Percentiles rank a stretch among this genome's conserved stretches.
These are phyloP conservation scores for Boeremia exigua DNA, from an alignment of 2,329 filamentous ascomycete genomes.

Conservation along the genomic window DNA sequence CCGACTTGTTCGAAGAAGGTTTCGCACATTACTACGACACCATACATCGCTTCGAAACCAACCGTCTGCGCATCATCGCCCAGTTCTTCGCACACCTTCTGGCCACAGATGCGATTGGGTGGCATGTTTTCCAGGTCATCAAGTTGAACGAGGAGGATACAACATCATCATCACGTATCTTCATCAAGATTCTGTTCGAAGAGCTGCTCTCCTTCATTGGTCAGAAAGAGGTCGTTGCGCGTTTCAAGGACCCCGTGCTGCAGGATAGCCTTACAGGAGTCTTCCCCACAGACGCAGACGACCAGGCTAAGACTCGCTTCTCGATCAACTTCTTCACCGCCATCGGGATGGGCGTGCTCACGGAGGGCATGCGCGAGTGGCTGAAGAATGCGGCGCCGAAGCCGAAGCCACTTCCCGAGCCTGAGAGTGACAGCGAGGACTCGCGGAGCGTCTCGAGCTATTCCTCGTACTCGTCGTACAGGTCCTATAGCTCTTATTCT, in stretches of 20 bases:
- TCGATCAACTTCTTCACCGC: constrained; percentile 99
- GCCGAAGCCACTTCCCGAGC: constrained; percentile 64
- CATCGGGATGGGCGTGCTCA: constrained; percentile 93
- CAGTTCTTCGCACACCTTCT: constrained; percentile 93
- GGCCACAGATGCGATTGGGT: constrained; percentile 85
- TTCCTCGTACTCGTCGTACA: constrained; percentile 43
- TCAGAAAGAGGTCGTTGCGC: constrained; percentile 76
- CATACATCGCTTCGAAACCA: constrained; percentile 96
- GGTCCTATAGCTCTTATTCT: too few relatives aligned
- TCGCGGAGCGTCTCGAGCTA: constrained; percentile 43
- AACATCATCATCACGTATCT: constrained; percentile 94
- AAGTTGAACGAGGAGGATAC: constrained; percentile 97
- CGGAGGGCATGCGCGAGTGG: constrained; percentile 91
- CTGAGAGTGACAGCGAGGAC: constrained; percentile 43
- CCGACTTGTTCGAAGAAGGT: constrained; percentile 85
- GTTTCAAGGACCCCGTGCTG: constrained; percentile 76
- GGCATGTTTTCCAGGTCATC: constrained; percentile 85
- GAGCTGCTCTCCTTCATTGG: constrained; percentile 88
- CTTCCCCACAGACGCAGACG: constrained; percentile 82
- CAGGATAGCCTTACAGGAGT: constrained; percentile 81
- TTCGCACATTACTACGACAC: constrained; percentile 96
- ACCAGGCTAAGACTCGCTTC: constrained; percentile 89
- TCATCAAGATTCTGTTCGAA: constrained; percentile 97
- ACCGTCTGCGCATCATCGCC: constrained; percentile 91
- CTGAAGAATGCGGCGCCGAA: constrained; percentile 84